phyloP scores from a whole-genome alignment of 2,329 filamentous ascomycete genomes.

The Arthrobotrys megalospora region DNA sequence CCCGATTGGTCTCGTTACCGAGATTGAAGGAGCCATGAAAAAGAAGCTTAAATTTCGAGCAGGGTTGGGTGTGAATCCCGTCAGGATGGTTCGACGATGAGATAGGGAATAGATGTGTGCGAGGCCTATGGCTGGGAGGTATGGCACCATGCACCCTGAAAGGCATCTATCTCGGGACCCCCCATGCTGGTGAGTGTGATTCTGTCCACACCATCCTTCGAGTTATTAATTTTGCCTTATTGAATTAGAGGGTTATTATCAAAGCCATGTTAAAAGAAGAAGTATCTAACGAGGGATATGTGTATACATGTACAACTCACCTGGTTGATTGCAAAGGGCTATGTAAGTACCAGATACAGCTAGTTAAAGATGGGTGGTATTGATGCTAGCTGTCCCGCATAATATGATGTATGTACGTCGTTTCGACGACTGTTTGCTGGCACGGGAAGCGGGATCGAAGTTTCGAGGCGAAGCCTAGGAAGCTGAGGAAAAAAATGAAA shows the following conservation, averaged over 20 bases:
- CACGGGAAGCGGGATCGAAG: constrained; percentile 44
- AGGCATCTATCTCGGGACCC: constrained; percentile 29
- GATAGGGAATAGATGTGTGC: constrained; percentile 24
- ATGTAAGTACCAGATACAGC: constrained; percentile 24
- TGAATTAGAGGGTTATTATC: constrained; percentile 2
- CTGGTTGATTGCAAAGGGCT: constrained; percentile 14
- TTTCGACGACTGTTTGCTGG: constrained; percentile 43
- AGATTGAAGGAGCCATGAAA: constrained; percentile 41
- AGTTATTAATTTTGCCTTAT: constrained; percentile 36
- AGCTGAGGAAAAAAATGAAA: not conserved
- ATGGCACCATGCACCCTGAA: constrained; percentile 44
- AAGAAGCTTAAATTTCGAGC: constrained; percentile 56
- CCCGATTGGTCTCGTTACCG: constrained; percentile 49
- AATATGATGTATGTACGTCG: constrained; percentile 38
- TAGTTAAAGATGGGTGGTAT: constrained; percentile 13
- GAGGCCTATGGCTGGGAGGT: constrained; percentile 12
- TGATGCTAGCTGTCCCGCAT: constrained; percentile 45
- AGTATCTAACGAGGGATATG: constrained; percentile 25
- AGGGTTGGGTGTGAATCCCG: constrained; percentile 24
- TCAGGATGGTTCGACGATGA: constrained; percentile 29
- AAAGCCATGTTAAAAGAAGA: constrained; percentile 12
- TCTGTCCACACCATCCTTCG: constrained; percentile 41
- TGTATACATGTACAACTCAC: constrained; percentile 48
- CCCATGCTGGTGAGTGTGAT: constrained; percentile 35
- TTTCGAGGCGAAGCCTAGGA: constrained; percentile 48